Evolutionary conservation across 1,284 basidiomycete genomes (phyloP).

Genomic region (Caloboletus firmus): DNA sequence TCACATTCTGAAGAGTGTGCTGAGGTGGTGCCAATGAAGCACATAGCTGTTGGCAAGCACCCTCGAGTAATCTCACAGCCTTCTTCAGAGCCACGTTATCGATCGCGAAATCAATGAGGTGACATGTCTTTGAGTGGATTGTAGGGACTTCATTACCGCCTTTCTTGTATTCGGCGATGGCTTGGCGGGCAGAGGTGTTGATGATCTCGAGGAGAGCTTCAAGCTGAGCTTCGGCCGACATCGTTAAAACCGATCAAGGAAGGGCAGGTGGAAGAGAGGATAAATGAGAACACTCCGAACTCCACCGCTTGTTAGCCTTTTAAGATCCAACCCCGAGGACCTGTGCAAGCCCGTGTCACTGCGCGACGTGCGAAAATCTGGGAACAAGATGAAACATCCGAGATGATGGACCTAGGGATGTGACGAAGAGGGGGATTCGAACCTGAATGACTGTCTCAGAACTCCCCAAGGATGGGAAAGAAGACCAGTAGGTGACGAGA

Average conservation of each 20-base stretch:
- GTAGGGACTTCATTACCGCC: slow-evolving; percentile 22
- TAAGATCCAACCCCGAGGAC: background rate
- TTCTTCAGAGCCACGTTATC: slow-evolving; percentile 28
- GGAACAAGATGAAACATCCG: background rate
- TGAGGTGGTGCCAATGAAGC: slow-evolving; percentile 32
- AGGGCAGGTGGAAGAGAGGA: background rate
- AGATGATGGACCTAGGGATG: background rate
- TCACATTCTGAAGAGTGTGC: slow-evolving; percentile 31
- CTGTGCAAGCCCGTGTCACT: background rate
- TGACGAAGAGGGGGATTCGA: background rate
- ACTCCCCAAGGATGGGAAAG: slow-evolving; percentile 15
- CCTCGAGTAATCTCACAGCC: slow-evolving; percentile 29
- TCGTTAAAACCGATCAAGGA: background rate
- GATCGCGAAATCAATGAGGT: slow-evolving; percentile 26
- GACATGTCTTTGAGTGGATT: slow-evolving; percentile 21
- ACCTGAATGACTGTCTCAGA: background rate
- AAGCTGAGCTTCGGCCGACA: slow-evolving; percentile 30
- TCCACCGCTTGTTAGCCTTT: background rate
- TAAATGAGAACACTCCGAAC: background rate
- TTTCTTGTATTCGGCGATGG: slow-evolving; percentile 33
- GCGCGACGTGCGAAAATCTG: background rate
- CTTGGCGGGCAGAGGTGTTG: slow-evolving; percentile 25
- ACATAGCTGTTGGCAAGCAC: slow-evolving; percentile 30
- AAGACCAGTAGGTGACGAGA: background rate
- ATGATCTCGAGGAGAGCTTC: slow-evolving; percentile 29